Evolutionary conservation across 1,284 basidiomycete genomes (phyloP).

Genomic region (Mycosarcoma maydis): DNA sequence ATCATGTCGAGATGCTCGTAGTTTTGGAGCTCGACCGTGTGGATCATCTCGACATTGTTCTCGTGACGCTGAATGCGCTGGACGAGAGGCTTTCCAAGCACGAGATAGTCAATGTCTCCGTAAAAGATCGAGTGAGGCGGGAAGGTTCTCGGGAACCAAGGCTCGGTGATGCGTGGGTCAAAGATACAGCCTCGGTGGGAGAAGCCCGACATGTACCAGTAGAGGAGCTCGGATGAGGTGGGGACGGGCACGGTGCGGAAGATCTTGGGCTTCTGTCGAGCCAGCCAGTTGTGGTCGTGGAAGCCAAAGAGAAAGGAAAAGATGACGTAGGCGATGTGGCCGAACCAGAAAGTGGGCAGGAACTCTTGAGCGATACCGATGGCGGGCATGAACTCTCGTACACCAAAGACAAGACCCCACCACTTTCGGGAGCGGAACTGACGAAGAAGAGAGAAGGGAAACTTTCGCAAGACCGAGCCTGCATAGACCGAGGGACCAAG

Average conservation of each 20-base stretch:
- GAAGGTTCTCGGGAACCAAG: conserved; percentile 64
- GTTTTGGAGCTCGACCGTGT: conserved; percentile 63
- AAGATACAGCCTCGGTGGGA: conserved; percentile 66
- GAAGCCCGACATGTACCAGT: conserved; percentile 66
- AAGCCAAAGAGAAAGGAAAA: conserved; percentile 65
- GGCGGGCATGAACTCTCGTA: conserved; percentile 63
- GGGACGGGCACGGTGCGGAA: conserved; percentile 61
- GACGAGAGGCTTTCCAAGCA: conserved; percentile 63
- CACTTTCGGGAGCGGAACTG: conserved; percentile 61
- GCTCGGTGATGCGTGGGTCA: conserved; percentile 59
- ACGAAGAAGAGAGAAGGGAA: conserved; percentile 63
- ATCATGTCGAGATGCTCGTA: conserved; percentile 66
- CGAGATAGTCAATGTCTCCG: conserved; percentile 63
- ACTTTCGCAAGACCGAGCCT: conserved; percentile 61
- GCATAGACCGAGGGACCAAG: conserved; percentile 66
- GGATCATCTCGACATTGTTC: conserved; percentile 63
- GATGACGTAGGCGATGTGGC: conserved; percentile 64
- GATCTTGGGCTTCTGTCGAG: conserved; percentile 65
- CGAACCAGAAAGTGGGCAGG: conserved; percentile 61
- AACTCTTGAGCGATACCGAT: conserved; percentile 57
- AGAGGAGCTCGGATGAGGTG: conserved; percentile 64
- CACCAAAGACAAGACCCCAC: conserved; percentile 64
- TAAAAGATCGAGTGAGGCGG: conserved; percentile 65
- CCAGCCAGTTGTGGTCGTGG: conserved; percentile 64
- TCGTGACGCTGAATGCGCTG: conserved; percentile 61